Conservation (phyloP, 1,139 yeast genomes). For the Geotrichum europaeum region DNA sequence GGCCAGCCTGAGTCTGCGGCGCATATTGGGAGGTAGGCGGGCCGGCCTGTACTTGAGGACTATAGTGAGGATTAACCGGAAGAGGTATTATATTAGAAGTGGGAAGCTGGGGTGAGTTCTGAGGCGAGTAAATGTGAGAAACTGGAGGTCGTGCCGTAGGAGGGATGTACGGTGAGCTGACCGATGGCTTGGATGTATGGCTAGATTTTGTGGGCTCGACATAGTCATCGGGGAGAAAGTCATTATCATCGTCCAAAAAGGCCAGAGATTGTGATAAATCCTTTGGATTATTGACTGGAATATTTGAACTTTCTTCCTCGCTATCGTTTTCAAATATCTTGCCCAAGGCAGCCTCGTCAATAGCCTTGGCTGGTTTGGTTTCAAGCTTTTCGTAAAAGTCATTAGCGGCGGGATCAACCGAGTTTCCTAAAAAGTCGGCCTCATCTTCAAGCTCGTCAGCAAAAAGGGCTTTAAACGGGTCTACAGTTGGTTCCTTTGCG, state of each 20-base stretch:
- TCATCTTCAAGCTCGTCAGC: conserved; percentile 2
- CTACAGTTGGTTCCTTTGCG: neutral
- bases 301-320: conserved; percentile 8
- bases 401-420: neutral
- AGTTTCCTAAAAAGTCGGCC: neutral
- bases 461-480: conserved; percentile 10
- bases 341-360: conserved; percentile 22
- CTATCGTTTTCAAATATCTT: conserved; percentile 15
- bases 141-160: neutral
- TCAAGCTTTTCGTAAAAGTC: neutral
- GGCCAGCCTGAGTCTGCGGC: neutral
- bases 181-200: neutral
- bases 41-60: conserved; percentile 3
- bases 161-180: conserved; percentile 8
- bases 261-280: conserved; percentile 30
- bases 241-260: conserved; percentile 43
- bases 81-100: conserved; percentile 2
- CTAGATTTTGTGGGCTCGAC: conserved; percentile 15
- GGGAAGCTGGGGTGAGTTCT: conserved; percentile 6
- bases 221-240: conserved; percentile 40
- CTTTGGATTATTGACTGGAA: neutral
- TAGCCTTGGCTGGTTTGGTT: neutral
- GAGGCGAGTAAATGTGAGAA: neutral
- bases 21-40: neutral
- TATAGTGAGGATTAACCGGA: conserved; percentile 1